Evolutionary conservation across 2,329 filamentous ascomycete species (phyloP).

Genomic region (Rugonectria rugulosa): DNA sequence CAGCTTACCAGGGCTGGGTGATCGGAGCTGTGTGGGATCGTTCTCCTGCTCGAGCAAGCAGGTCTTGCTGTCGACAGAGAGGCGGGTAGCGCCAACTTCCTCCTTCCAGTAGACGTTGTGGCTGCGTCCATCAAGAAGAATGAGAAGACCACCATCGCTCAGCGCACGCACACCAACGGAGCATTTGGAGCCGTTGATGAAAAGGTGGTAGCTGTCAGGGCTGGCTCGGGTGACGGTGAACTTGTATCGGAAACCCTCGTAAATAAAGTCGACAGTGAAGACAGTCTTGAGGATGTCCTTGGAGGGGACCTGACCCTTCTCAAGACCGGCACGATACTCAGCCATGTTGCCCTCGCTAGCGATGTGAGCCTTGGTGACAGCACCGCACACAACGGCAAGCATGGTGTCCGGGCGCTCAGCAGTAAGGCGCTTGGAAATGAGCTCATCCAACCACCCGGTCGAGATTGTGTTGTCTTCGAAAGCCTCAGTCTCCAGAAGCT

Average conservation of each 20-base stretch:
- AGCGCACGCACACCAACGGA: constrained; percentile 91
- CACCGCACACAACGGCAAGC: constrained; percentile 93
- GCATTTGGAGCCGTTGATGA: constrained; percentile 98
- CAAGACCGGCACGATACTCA: constrained; percentile 87
- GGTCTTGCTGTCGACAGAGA: constrained; percentile 98
- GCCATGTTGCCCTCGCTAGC: constrained; percentile 89
- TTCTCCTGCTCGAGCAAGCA: constrained; percentile 98
- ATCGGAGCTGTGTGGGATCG: constrained; percentile 94
- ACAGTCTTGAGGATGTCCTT: constrained; percentile 98
- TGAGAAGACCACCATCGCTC: constrained; percentile 90
- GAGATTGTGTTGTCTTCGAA: constrained; percentile 99
- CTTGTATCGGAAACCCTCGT: constrained; percentile 95
- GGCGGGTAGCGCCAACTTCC: constrained; percentile 91
- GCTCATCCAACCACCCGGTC: constrained; percentile 97
- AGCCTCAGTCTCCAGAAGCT: constrained; percentile 95
- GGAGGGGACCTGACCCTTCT: constrained; percentile 96
- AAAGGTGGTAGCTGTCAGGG: constrained; percentile 92
- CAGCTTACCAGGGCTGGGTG: constrained; percentile 94
- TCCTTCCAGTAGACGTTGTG: constrained; percentile 99
- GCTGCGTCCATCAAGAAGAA: constrained; percentile 89
- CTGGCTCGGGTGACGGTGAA: constrained; percentile 96
- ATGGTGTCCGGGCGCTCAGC: constrained; percentile 94
- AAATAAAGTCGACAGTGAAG: constrained; percentile 98
- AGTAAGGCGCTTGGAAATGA: constrained; percentile 97
- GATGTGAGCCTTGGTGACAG: constrained; percentile 92